Evolutionary conservation across 2,329 filamentous ascomycete species (phyloP), one percentile per base, ranked within the genome.

Genomic region (Ceratocystis eucalypticola): DNA sequence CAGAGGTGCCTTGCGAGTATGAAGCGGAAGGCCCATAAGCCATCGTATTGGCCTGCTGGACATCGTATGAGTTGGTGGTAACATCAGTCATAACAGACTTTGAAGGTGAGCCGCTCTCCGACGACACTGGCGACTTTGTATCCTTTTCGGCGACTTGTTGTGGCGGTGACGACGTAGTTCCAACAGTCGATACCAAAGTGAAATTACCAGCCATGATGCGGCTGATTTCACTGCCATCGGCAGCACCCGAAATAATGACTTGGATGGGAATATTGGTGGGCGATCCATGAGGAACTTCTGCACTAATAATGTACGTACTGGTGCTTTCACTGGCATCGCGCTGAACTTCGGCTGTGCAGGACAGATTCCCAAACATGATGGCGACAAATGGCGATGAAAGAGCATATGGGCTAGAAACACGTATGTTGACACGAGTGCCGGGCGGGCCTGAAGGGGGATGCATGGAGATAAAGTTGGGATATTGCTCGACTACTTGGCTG

Each of bases 341-440:
- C 59, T 83, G 80, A 28, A 91, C 79, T 66, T 86, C 81, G 67
- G 86, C 86, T 65, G 84, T 80, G 74, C 86, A 28, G 4, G 44
- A 12, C 15, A 63, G 25, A 37, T 46, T 50, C 3, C 63, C 63
- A 30, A 68, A 65, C 12, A 41, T 12, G 10, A 68, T 30, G 2
- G 33, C 4, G 25, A 62, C 61, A 61, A 63, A 62, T 37, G 46
- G 22, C 5, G 66, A 57, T 12, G 64, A 61, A 22, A 68, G 37
- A 7, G 46, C 30, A 22, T 89, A 89, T 68, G 86, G 82, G 55
- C 88, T 87, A 64, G 86, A 85, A 37, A 96, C 82, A 73, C 89
- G 87, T 69, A 96, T 80, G 68, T 83, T 81, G 8, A 96, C 78
- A 71, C 86, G 86, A 22, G 87, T 88, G 65, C 88, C 88, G 72